Evolutionary conservation across 2,329 filamentous ascomycete species (phyloP), one percentile per base, ranked within the genome.

Genomic region (Aspergillus chevalieri): DNA sequence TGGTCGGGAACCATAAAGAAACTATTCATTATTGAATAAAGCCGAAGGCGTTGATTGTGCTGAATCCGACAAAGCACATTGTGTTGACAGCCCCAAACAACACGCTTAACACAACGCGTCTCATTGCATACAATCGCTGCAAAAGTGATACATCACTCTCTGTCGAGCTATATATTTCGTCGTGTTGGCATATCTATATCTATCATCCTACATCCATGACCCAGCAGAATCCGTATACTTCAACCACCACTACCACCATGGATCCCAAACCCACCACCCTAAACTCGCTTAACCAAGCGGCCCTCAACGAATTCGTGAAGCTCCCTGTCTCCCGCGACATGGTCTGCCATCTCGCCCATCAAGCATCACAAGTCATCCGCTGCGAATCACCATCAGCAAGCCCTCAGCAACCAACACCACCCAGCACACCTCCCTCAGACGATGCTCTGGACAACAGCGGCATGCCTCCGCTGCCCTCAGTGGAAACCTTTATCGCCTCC

Each of bases 401-500:
- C 59, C 59, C 57, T 57, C 55, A 60, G 67, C 67, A 66, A 65
- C 80, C 77, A 19, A 83, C 81, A 34, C 81, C 81, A 51, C 81
- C 81, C 26, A 74, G 75, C 28, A 81, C 80, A 22, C 81, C 82
- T 49, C 78, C 80, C 12, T 73, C 79, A 58, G 66, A 76, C 52
- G 58, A 76, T 52, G 58, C 68, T 21, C 58, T 65, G 24, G 59
- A 67, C 52, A 58, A 60, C 24, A 59, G 67, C 53, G 57, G 59
- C 26, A 56, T 77, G 64, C 61, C 75, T 60, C 57, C 74, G 55
- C 55, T 98, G 28, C 93, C 93, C 3, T 85, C 87, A 0, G 76
- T 97, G 33, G 89, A 95, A 70, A 81, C 84, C 51, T 98, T 97
- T 78, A 97, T 98, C 74, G 85, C 83, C 46, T 89, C 90, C 56